phyloP scores from a whole-genome alignment of 2,329 filamentous ascomycete species.

The Paramyrothecium roridum region DNA sequence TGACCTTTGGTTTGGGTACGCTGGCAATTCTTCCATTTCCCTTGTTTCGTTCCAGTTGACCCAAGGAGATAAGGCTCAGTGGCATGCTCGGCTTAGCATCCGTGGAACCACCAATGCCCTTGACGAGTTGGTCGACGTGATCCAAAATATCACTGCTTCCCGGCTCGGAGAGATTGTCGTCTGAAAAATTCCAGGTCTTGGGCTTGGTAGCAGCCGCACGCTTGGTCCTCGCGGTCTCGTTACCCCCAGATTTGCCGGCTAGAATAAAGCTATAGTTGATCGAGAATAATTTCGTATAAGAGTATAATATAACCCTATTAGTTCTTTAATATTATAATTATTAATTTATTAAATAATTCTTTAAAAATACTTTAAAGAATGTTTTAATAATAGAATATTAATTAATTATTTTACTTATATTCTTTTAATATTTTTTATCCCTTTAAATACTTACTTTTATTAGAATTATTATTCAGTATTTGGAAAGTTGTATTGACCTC shows the following conservation, averaged over 20 bases:
- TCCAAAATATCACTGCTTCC: conserved; percentile 69
- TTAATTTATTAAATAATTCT: too few species aligned
- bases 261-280: too few species aligned
- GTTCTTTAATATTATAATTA: too few species aligned
- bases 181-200: conserved; percentile 42
- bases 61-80: conserved; percentile 68
- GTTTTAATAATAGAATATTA: too few species aligned
- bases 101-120: conserved; percentile 66
- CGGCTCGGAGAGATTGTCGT: conserved; percentile 57
- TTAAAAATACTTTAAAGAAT: too few species aligned
- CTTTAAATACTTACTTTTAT: too few species aligned
- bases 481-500: too few species aligned
- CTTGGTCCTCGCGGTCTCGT: conserved; percentile 30
- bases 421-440: too few species aligned
- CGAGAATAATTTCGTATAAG: too few species aligned
- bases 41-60: conserved; percentile 65
- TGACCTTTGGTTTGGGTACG: conserved; percentile 38
- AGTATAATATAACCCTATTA: too few species aligned
- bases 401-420: too few species aligned
- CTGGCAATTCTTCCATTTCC: conserved; percentile 46
- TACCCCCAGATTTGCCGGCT: conserved; percentile 17
- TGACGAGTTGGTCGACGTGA: conserved; percentile 87
- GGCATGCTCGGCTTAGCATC: conserved; percentile 42
- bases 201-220: conserved; percentile 51
- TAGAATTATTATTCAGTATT: too few species aligned